Evolutionary conservation across 768 basidiomycete genomes (phyloP).

Genomic region (Tylopilus cervinicoccineus): DNA sequence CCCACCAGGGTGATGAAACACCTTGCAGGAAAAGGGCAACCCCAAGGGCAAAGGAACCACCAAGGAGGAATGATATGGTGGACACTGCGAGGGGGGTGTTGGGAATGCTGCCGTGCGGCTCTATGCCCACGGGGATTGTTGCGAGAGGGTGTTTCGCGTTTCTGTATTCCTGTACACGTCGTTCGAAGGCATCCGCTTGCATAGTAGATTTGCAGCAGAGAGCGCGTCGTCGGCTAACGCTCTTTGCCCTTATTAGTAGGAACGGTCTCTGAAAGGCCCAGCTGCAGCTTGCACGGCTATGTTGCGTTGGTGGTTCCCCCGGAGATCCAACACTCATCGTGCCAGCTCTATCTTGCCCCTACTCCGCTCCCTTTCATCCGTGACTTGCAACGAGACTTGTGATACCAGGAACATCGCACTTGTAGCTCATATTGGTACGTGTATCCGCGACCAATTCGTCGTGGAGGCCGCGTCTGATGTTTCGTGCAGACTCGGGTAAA

Average conservation of each 20-base stretch:
- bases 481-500: conserved; percentile 73
- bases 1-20: conserved; percentile 50
- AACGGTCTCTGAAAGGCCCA: neutral
- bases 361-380: conserved; percentile 23
- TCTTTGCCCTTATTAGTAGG: neutral
- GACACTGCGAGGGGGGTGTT: conserved; percentile 84
- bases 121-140: conserved; percentile 45
- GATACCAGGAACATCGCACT: conserved; percentile 75
- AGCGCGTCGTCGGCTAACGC: neutral
- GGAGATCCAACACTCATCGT: conserved; percentile 11
- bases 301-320: conserved; percentile 12
- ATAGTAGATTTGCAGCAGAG: conserved; percentile 17
- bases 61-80: conserved; percentile 81
- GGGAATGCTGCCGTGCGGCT: conserved; percentile 58
- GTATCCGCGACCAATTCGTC: neutral
- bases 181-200: conserved; percentile 38
- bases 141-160: conserved; percentile 41
- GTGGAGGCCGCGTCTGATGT: conserved; percentile 2
- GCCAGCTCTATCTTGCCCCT: neutral
- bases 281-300: conserved; percentile 9
- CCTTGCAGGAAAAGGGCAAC: conserved; percentile 45
- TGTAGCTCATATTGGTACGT: conserved; percentile 83
- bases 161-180: conserved; percentile 41
- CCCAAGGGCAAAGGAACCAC: conserved; percentile 63
- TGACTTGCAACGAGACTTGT: conserved; percentile 30